Conservation (phyloP, 2,329 filamentous ascomycete genomes). For the Xylariaceae sp. region DNA sequence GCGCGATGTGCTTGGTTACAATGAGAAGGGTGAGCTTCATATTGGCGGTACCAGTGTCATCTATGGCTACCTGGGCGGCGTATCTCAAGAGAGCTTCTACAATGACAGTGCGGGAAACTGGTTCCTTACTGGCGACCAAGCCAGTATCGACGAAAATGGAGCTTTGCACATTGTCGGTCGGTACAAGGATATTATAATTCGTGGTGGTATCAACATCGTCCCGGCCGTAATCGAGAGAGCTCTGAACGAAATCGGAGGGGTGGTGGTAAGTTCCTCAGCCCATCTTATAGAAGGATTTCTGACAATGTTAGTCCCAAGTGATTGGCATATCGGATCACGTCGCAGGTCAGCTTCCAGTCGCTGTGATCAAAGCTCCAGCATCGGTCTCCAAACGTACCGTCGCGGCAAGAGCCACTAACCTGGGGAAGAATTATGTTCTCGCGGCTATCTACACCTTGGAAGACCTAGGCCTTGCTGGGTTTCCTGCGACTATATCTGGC, state of each 20-base stretch:
- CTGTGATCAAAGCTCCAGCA: neutral
- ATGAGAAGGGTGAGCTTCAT: slow-evolving; percentile 1
- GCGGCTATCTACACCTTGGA: neutral
- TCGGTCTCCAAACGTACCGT: neutral
- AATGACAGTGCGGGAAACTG: neutral
- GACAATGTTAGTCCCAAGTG: neutral
- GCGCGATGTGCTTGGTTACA: neutral
- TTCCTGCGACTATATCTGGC: neutral
- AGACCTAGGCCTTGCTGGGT: neutral
- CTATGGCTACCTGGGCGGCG: neutral
- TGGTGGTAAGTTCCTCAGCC: neutral
- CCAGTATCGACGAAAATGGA: slow-evolving; percentile 1
- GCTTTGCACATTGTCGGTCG: neutral
- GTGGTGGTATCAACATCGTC: neutral
- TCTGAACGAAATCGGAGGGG: neutral
- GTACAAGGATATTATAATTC: slow-evolving; percentile 2
- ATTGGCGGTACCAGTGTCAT: slow-evolving; percentile 2
- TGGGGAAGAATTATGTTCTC: neutral
- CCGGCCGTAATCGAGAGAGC: neutral
- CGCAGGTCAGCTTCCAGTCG: slow-evolving; percentile 1
- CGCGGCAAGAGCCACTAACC: neutral
- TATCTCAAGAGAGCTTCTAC: neutral
- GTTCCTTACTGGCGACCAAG: slow-evolving; percentile 1
- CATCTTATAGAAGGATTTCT: neutral
- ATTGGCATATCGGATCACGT: slow-evolving; percentile 1